Evolutionary conservation across 495 filamentous ascomycete genomes (phyloP), one percentile per base, ranked within the genome.

Genomic region (Penicillium daleae): DNA sequence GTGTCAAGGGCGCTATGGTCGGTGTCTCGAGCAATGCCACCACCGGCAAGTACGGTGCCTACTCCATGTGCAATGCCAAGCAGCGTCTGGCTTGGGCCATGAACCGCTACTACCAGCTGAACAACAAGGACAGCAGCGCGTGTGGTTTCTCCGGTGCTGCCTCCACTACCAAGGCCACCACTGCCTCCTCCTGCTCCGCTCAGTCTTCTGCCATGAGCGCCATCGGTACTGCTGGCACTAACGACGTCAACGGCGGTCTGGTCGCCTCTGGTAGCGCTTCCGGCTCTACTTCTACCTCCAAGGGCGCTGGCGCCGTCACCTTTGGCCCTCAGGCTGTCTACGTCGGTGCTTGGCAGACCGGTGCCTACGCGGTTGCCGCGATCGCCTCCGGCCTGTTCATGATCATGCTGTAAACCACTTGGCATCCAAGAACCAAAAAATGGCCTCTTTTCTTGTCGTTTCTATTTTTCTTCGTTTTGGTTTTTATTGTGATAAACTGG

Each of bases 11-110:
- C 57, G 78, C 81, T 52, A 95, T 93, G 76, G 80, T 72, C 10
- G 93, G 92, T 61, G 91, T 98, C 74, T 73, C 69, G 56, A 75
- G 82, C 64, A 90, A 97, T 74, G 80, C 79, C 22, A 85, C 82
- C 64, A 83, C 79, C 33, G 95, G 92, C 57, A 79, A 78, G 15
- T 99, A 96, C 76, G 95, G 95, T 33, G 87, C 92, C 15, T 98
- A 93, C 81, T 87, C 87, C 74, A 95, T 97, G 87, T 99, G 95
- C 83, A 85, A 82, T 64, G 53, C 86, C 66, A 84, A 81, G 64
- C 83, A 97, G 77, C 85, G 93, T 78, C 87, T 98, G 29, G 88
- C 85, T 44, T 97, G 86, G 73, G 92, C 89, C 56, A 86, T 98
- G 72, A 87, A 96, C 79, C 72, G 76, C 59, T 99, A 96, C 85